A percentile compares a stretch with the other conserved stretches of the same genome.
Evolutionary conservation across 176 grass and related monocot genomes (phyloP).

Genomic region (Alopecurus myosuroides): DNA sequence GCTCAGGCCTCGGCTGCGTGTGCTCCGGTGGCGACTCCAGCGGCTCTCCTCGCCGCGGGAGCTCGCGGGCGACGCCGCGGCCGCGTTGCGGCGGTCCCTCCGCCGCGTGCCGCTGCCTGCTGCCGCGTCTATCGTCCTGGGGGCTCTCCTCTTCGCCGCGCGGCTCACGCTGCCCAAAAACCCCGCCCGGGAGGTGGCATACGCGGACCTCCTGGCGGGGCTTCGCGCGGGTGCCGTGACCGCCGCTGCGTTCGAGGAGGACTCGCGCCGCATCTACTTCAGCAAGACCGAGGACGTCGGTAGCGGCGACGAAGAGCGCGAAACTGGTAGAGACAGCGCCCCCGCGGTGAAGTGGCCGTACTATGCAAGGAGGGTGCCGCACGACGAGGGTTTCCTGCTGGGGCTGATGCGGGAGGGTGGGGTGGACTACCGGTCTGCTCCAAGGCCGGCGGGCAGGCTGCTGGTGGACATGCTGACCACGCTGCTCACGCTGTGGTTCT

Average conservation of each 20-base stretch:
- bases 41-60: slow-evolving; percentile 33
- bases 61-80: slow-evolving; percentile 26
- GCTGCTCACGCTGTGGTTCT: slow-evolving; percentile 73
- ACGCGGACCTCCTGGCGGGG: slow-evolving; percentile 64
- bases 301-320: neutral
- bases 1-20: slow-evolving; percentile 27
- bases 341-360: slow-evolving; percentile 39
- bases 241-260: slow-evolving; percentile 71
- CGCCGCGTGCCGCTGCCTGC: slow-evolving; percentile 30
- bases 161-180: slow-evolving; percentile 51
- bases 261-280: slow-evolving; percentile 84
- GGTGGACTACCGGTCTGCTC: slow-evolving; percentile 67
- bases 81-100: slow-evolving; percentile 18
- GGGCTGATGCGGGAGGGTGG: slow-evolving; percentile 70
- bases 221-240: slow-evolving; percentile 50
- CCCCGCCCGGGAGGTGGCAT: slow-evolving; percentile 57
- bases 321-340: neutral
- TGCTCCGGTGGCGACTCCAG: slow-evolving; percentile 36
- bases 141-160: slow-evolving; percentile 38
- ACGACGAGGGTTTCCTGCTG: slow-evolving; percentile 78
- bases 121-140: slow-evolving; percentile 39
- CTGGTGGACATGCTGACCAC: slow-evolving; percentile 65
- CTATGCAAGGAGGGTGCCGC: slow-evolving; percentile 73
- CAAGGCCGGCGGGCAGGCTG: slow-evolving; percentile 46
- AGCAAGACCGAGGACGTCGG: slow-evolving; percentile 25